Evolutionary conservation across 257 asterid species (phyloP).

Genomic region (Leptodermis oblonga): DNA sequence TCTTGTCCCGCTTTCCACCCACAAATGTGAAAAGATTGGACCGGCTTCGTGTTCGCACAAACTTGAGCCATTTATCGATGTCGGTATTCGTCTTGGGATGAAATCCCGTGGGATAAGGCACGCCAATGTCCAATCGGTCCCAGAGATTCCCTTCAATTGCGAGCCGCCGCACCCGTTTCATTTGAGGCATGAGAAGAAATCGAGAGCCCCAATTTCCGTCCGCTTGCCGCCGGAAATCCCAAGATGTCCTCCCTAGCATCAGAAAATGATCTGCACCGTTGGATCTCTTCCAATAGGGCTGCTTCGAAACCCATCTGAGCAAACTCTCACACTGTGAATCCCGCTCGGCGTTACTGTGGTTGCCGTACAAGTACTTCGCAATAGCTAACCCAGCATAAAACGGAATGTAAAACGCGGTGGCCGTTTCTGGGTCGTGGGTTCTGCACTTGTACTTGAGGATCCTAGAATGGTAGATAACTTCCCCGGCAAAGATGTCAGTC

Average conservation of each 20-base stretch:
- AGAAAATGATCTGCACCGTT: slow-evolving; percentile 83
- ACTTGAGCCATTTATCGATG: slow-evolving; percentile 50
- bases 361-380: slow-evolving; percentile 62
- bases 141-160: slow-evolving; percentile 67
- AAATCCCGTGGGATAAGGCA: slow-evolving; percentile 87
- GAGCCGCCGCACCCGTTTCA: slow-evolving; percentile 61
- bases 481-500: slow-evolving; percentile 61
- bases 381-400: slow-evolving; percentile 84
- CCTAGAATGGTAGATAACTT: slow-evolving; percentile 57
- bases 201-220: slow-evolving; percentile 73
- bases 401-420: slow-evolving; percentile 78
- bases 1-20: slow-evolving; percentile 44
- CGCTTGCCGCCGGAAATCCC: slow-evolving; percentile 84
- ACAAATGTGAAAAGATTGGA: slow-evolving; percentile 49
- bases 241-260: slow-evolving; percentile 64
- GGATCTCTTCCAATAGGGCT: slow-evolving; percentile 46
- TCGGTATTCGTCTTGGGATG: slow-evolving; percentile 54
- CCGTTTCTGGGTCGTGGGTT: slow-evolving; percentile 47
- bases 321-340: slow-evolving; percentile 52
- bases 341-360: slow-evolving; percentile 41
- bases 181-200: slow-evolving; percentile 62
- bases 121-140: slow-evolving; percentile 60
- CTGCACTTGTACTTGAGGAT: slow-evolving; percentile 55
- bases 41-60: slow-evolving; percentile 39
- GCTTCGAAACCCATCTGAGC: slow-evolving; percentile 54